A percentile compares a stretch with the other conserved stretches of the same genome.
These are phyloP conservation scores for Plasmodium falciparum DNA, from an alignment of 169 alveolate genomes.

Conservation along the genomic window DNA sequence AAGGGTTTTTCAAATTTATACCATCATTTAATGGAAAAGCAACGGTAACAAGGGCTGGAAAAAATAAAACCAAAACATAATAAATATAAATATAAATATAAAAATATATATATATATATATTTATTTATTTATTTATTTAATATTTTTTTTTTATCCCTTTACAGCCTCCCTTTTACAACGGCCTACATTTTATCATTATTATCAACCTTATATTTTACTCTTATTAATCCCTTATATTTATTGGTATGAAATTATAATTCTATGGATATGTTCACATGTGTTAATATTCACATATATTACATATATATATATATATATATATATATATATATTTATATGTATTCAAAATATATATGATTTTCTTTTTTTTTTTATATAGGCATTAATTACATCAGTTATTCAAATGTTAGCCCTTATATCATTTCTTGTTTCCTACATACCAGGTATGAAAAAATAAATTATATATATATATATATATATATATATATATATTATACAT, in stretches of 20 bases:
- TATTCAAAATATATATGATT: background rate
- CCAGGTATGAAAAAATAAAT: conserved; percentile 35
- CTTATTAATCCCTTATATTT: conserved; percentile 61
- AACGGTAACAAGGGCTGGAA: conserved; percentile 16
- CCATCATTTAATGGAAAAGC: conserved; percentile 34
- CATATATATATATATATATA: too few relatives aligned
- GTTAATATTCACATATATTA: too few relatives aligned
- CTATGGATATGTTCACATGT: background rate
- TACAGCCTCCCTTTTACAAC: conserved; percentile 64
- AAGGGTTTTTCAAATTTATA: conserved; percentile 58
- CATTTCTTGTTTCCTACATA: conserved; percentile 66
- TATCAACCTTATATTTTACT: conserved; percentile 53
- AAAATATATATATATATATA: background rate
- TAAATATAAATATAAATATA: background rate
- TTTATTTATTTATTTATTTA: background rate
- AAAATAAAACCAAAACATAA: background rate
- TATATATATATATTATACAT: conserved; percentile 1
- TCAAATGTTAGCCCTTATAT: conserved; percentile 71
- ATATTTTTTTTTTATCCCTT: conserved; percentile 1
- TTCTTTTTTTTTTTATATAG: conserved; percentile 10
- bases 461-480: background rate
- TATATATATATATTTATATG: background rate
- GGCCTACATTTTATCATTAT: conserved; percentile 66
- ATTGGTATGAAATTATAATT: conserved; percentile 29
- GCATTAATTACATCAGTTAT: conserved; percentile 70